These are phyloP conservation scores for Nothophaeocryptopus gaeumannii DNA, from an alignment of 2,329 filamentous ascomycete species.

Conservation along the genomic window DNA sequence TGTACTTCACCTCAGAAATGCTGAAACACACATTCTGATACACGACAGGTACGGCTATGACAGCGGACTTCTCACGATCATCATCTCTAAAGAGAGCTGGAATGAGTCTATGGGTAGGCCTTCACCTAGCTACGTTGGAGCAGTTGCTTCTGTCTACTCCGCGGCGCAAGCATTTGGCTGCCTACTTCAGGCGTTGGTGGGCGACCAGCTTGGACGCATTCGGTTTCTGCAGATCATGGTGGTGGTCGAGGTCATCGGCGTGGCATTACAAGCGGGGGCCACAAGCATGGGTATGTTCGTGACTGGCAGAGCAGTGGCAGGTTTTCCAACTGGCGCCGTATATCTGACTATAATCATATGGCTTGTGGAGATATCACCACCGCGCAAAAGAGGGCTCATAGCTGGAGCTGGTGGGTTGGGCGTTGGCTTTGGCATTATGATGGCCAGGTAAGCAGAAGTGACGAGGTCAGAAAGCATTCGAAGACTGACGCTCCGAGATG, in stretches of 20 bases:
- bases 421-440: slow-evolving; percentile 54
- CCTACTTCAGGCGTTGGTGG: slow-evolving; percentile 49
- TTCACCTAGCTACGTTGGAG: slow-evolving; percentile 53
- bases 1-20: not conserved
- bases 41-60: slow-evolving; percentile 51
- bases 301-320: slow-evolving; percentile 21
- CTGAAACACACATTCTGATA: not conserved
- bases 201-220: slow-evolving; percentile 42
- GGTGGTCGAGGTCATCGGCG: slow-evolving; percentile 52
- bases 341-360: slow-evolving; percentile 52
- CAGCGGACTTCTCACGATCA: slow-evolving; percentile 59
- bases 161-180: slow-evolving; percentile 56
- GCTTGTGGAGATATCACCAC: slow-evolving; percentile 51
- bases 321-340: slow-evolving; percentile 20
- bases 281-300: slow-evolving; percentile 39
- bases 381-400: slow-evolving; percentile 45
- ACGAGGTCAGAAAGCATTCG: too few species aligned
- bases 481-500: slow-evolving; percentile 30
- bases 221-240: slow-evolving; percentile 42
- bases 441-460: slow-evolving; percentile 13
- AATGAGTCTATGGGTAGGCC: slow-evolving; percentile 56
- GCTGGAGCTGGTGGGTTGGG: slow-evolving; percentile 48
- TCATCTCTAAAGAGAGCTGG: slow-evolving; percentile 59
- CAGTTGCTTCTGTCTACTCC: slow-evolving; percentile 55
- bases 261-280: slow-evolving; percentile 52